Conservation (phyloP, 2,329 filamentous ascomycete genomes). For the Aspergillus piperis region DNA sequence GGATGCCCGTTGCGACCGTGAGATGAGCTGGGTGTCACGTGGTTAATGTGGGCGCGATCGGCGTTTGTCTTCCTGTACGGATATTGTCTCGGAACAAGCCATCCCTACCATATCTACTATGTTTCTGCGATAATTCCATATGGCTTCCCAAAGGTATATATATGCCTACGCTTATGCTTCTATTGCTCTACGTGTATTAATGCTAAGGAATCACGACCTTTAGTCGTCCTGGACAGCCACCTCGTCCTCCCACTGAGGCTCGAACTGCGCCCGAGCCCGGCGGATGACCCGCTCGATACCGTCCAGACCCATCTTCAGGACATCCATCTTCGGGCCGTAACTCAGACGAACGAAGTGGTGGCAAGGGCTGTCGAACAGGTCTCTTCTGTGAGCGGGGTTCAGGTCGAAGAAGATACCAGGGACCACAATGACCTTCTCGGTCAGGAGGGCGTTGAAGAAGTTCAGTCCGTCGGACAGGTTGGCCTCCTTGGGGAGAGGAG, state of each 20-base stretch:
- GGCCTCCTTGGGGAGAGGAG: conserved; percentile 58
- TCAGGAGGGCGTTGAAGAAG: conserved; percentile 92
- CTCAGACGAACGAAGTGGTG: conserved; percentile 87
- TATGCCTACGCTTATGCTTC: background rate
- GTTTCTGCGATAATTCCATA: background rate
- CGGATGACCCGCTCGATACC: conserved; percentile 79
- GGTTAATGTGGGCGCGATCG: background rate
- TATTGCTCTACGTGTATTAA: conserved; percentile 7
- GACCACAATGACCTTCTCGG: conserved; percentile 94
- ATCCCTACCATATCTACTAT: background rate
- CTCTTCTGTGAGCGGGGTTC: conserved; percentile 84
- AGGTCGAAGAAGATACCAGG: conserved; percentile 98
- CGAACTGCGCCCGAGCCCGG: conserved; percentile 38
- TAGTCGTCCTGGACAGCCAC: conserved; percentile 40
- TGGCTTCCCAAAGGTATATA: background rate
- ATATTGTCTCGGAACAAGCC: background rate
- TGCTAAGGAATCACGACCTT: background rate
- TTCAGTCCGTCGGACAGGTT: conserved; percentile 89
- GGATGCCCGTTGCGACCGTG: background rate
- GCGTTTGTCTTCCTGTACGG: too few species aligned
- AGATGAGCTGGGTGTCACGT: background rate
- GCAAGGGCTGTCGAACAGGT: conserved; percentile 91
- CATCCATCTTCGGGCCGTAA: conserved; percentile 81
- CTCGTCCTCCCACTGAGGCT: conserved; percentile 37
- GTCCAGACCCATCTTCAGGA: conserved; percentile 75